phyloP scores from a whole-genome alignment of 176 grass and related monocot genomes.

The Panicum miliaceum region DNA sequence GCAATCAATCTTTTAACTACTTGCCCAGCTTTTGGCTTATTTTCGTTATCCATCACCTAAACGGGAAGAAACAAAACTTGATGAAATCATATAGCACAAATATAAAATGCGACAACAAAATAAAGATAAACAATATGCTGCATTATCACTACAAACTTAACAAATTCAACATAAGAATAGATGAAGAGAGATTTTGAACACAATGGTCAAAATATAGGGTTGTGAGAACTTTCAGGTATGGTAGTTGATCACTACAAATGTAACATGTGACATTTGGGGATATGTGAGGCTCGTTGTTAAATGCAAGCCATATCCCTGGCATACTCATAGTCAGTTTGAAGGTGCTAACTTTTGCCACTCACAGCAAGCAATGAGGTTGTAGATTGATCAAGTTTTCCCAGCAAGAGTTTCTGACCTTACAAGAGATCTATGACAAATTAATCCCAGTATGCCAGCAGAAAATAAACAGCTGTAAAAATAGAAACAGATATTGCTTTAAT shows the following conservation, averaged over 20 bases:
- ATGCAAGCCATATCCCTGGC: background rate
- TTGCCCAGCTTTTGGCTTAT: constrained; percentile 72
- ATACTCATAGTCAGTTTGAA: constrained; percentile 19
- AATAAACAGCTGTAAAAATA: constrained; percentile 14
- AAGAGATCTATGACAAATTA: background rate
- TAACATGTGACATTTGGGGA: constrained; percentile 6
- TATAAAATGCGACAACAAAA: constrained; percentile 1
- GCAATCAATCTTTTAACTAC: constrained; percentile 84
- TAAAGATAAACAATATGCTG: constrained; percentile 26
- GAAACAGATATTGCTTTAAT: constrained; percentile 12
- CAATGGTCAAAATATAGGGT: constrained; percentile 26
- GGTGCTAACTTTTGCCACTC: constrained; percentile 7
- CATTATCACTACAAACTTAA: background rate
- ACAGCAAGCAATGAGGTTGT: constrained; percentile 19
- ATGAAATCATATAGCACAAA: background rate
- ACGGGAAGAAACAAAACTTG: constrained; percentile 2
- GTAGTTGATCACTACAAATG: background rate
- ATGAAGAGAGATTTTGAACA: background rate
- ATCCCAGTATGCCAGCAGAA: constrained; percentile 16
- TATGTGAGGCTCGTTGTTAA: background rate
- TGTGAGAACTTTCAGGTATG: constrained; percentile 11
- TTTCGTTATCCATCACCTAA: constrained; percentile 73
- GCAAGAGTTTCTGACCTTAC: background rate
- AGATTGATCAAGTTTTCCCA: background rate
- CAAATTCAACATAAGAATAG: background rate